Evolutionary conservation across 1,284 basidiomycete genomes (phyloP).

Genomic region (Veloboletus limbatus): DNA sequence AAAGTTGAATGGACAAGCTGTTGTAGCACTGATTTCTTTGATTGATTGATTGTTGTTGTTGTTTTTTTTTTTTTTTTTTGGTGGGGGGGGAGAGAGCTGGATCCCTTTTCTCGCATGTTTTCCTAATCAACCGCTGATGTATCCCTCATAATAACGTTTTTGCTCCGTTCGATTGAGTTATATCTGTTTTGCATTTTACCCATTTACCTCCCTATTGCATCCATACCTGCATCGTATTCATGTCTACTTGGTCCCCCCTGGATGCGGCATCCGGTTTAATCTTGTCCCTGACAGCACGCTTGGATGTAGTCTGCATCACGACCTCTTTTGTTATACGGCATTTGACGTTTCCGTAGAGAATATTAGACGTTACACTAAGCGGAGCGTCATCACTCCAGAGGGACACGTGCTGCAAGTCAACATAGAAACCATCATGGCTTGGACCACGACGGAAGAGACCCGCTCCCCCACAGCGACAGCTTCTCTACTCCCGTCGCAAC

Average conservation of each 20-base stretch:
- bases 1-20: conserved; percentile 6
- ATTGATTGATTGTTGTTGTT: too few species aligned
- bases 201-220: conserved; percentile 20
- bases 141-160: conserved; percentile 11
- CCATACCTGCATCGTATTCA: conserved; percentile 8
- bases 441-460: background rate
- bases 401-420: background rate
- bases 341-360: too few species aligned
- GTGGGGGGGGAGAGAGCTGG: too few species aligned
- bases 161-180: conserved; percentile 3
- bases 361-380: too few species aligned
- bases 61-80: background rate
- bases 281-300: too few species aligned
- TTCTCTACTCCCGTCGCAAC: background rate
- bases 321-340: too few species aligned
- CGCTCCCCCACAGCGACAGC: too few species aligned
- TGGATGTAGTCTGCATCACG: too few species aligned
- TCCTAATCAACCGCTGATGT: conserved; percentile 13
- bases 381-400: too few species aligned
- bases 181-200: conserved; percentile 19
- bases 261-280: too few species aligned
- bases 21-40: conserved; percentile 8
- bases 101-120: conserved; percentile 10
- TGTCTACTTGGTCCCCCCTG: background rate
- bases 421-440: conserved; percentile 2